phyloP scores from a whole-genome alignment of 1,284 basidiomycete genomes.

The Boletus sp. region DNA sequence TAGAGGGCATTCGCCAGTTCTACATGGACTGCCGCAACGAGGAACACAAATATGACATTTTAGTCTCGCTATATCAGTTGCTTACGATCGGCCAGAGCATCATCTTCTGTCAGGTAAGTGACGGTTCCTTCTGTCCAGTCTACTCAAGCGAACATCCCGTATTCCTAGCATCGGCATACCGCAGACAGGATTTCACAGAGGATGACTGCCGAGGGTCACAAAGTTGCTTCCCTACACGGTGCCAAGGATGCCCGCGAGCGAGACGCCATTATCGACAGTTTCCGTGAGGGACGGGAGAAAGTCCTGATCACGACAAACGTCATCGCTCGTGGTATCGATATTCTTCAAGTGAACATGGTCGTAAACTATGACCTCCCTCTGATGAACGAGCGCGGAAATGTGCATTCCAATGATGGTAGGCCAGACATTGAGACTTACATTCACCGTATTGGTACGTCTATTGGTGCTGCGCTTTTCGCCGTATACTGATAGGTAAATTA shows the following conservation, averaged over 20 bases:
- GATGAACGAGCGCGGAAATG: conserved; percentile 62
- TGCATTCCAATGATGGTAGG: conserved; percentile 41
- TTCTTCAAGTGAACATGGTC: conserved; percentile 98
- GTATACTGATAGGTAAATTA: conserved; percentile 31
- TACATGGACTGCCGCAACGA: conserved; percentile 93
- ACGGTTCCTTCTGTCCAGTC: background rate
- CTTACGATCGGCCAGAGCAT: conserved; percentile 96
- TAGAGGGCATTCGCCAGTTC: conserved; percentile 95
- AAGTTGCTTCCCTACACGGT: conserved; percentile 94
- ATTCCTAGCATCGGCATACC: conserved; percentile 73
- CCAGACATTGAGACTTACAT: conserved; percentile 98
- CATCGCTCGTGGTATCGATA: conserved; percentile 97
- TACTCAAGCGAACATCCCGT: conserved; percentile 4
- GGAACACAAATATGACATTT: conserved; percentile 92
- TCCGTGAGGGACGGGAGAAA: conserved; percentile 95
- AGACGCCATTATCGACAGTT: conserved; percentile 90
- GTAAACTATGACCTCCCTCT: conserved; percentile 97
- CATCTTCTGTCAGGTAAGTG: conserved; percentile 85
- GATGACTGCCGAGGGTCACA: conserved; percentile 93
- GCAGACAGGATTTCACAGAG: conserved; percentile 90
- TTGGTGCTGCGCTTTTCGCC: background rate
- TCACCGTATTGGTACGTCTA: conserved; percentile 85
- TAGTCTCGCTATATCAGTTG: conserved; percentile 87
- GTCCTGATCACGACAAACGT: conserved; percentile 99
- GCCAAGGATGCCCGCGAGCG: conserved; percentile 88